These are phyloP conservation scores for Aspergillus conjunctus DNA, from an alignment of 495 filamentous ascomycete genomes.

Conservation along the genomic window DNA sequence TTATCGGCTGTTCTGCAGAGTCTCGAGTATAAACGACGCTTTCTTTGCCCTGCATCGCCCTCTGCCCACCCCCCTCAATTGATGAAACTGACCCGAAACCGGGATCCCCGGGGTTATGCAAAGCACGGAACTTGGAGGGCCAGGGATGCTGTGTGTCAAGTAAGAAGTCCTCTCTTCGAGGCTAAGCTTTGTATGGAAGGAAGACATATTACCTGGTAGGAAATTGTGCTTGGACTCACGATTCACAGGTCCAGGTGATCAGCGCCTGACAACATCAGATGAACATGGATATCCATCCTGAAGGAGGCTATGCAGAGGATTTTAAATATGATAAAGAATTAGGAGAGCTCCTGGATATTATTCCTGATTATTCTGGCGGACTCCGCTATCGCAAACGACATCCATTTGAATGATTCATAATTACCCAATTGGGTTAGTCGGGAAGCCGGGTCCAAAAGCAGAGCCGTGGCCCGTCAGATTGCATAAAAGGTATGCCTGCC, in stretches of 20 bases:
- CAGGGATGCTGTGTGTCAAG: not conserved
- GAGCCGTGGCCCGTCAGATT: slow-evolving; percentile 17
- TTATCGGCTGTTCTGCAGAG: no score
- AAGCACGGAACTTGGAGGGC: not conserved
- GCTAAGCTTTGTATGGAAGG: not conserved
- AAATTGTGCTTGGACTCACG: not conserved
- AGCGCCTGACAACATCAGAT: not conserved
- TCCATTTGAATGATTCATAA: slow-evolving; percentile 22
- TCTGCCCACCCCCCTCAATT: no score
- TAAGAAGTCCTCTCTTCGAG: not conserved
- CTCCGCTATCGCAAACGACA: slow-evolving; percentile 21
- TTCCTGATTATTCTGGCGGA: not conserved
- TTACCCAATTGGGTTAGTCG: slow-evolving; percentile 15
- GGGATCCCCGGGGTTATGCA: no score
- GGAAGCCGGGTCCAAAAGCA: no score
- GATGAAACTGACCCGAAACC: no score
- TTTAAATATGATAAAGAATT: not conserved
- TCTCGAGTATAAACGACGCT: no score
- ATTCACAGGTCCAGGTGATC: not conserved
- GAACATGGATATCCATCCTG: not conserved
- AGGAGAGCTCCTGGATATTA: not conserved
- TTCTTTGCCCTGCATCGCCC: no score
- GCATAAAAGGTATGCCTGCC: slow-evolving; percentile 1
- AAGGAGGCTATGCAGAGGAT: not conserved
- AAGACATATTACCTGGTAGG: slow-evolving; percentile 1